Percentiles rank a stretch among this genome's conserved stretches.
Evolutionary conservation across 306 rosid species (phyloP).

Genomic region (Lupinus albus): DNA sequence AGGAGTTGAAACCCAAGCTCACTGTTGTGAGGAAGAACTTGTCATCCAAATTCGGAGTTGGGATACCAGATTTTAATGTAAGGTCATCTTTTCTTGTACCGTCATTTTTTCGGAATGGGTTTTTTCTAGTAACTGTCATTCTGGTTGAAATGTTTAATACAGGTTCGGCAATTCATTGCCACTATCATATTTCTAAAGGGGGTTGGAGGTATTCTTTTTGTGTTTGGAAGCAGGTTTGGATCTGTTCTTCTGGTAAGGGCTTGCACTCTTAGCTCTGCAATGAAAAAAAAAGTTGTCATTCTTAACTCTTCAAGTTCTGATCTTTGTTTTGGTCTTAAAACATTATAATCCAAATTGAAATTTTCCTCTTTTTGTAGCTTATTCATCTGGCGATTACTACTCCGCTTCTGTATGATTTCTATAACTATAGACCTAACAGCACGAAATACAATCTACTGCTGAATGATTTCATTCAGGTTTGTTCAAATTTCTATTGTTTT

Average conservation of each 20-base stretch:
- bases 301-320: conserved; percentile 2
- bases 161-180: conserved; percentile 65
- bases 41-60: conserved; percentile 59
- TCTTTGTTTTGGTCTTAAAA: conserved; percentile 10
- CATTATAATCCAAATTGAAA: conserved; percentile 17
- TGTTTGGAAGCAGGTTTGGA: conserved; percentile 73
- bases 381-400: conserved; percentile 58
- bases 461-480: conserved; percentile 77
- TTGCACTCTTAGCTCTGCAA: conserved; percentile 23
- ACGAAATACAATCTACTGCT: conserved; percentile 50
- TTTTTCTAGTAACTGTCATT: conserved; percentile 33
- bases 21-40: conserved; percentile 48
- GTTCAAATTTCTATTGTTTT: conserved; percentile 36
- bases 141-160: conserved; percentile 40
- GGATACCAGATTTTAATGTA: conserved; percentile 64
- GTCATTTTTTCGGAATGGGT: background rate
- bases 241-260: conserved; percentile 69
- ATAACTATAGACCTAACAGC: conserved; percentile 57
- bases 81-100: conserved; percentile 36
- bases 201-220: conserved; percentile 81
- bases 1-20: conserved; percentile 70
- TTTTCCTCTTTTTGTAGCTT: conserved; percentile 51
- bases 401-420: conserved; percentile 84
- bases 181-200: conserved; percentile 63
- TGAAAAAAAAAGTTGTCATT: conserved; percentile 1